Base-by-base conservation (phyloP, 2,329 filamentous ascomycete species). In the Onygenales sp. region DNA sequence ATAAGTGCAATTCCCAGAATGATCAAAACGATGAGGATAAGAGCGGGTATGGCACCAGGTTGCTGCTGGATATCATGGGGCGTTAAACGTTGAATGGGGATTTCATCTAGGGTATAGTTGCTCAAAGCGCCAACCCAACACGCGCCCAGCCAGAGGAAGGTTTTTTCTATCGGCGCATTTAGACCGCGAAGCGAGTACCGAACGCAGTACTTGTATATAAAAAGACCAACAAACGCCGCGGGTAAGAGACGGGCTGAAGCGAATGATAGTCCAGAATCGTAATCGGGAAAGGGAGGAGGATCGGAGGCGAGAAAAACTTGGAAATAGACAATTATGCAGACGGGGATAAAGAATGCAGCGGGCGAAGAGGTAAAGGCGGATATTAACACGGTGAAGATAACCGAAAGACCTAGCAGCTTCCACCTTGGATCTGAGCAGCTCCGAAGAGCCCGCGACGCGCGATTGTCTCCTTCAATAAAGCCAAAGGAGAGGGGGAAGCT, bases 41-140 rank as follows among this genome's bases (percentile, higher is more conserved):
- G 69, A 1, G 80, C 78, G 0, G 77, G 74, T 2, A 83, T 69
- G 2, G 81, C 81, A 13, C 81, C 81, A 0, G 81, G 80, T 60
- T 84, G 80, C 39, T 80, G 75, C 59, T 79, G 65, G 60, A 84
- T 72, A 59, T 84, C 81, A 61, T 82, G 79, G 0, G 79, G 78
- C 0, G 81, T 84, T 21, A 84, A 71, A 14, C 81, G 80, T 53
- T 81, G 78, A 43, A 84, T 80, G 0, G 81, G 81, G 49, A 84
- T 80, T 48, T 76, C 75, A 66, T 83, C 81, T 61, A 84, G 83
- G 0, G 81, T 84, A 64, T 83, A 80, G 59, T 80, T 83, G 66
- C 82, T 82, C 51, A 84, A 61, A 21, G 78, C 79, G 13, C 79
- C 81, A 3, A 83, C 72, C 80, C 81, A 84, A 57, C 77, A 79